Conservation (phyloP, 768 basidiomycete genomes). For the Boletus sp. region DNA sequence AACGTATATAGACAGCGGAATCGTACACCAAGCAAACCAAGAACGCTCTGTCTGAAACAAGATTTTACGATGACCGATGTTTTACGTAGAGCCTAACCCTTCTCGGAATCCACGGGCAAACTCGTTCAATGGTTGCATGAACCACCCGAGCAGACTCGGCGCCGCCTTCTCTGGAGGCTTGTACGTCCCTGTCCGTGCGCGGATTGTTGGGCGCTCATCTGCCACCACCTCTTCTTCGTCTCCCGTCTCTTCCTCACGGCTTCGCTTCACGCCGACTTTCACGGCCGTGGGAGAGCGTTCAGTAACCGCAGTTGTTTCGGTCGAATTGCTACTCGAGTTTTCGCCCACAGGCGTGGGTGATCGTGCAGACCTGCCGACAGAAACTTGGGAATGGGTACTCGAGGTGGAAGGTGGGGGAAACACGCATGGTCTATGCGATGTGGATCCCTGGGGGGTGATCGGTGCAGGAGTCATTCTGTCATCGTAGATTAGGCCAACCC, state of each 20-base stretch:
- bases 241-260: slow-evolving; percentile 43
- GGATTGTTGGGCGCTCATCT: slow-evolving; percentile 45
- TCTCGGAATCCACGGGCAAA: slow-evolving; percentile 69
- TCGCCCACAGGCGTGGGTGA: slow-evolving; percentile 9
- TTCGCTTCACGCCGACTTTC: slow-evolving; percentile 43
- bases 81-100: slow-evolving; percentile 39
- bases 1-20: slow-evolving; percentile 3
- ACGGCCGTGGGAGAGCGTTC: slow-evolving; percentile 16
- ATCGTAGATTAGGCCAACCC: slow-evolving; percentile 2
- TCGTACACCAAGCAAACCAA: slow-evolving; percentile 6
- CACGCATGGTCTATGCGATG: slow-evolving; percentile 12
- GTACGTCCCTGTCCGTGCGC: slow-evolving; percentile 50
- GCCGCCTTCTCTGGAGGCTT: slow-evolving; percentile 41
- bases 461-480: slow-evolving; percentile 18
- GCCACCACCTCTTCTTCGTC: slow-evolving; percentile 30
- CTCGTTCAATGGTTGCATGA: slow-evolving; percentile 58
- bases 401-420: slow-evolving; percentile 20
- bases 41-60: slow-evolving; percentile 1
- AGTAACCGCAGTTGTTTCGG: slow-evolving; percentile 38
- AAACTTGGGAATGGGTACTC: slow-evolving; percentile 11
- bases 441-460: slow-evolving; percentile 18
- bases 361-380: slow-evolving; percentile 12
- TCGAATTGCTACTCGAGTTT: slow-evolving; percentile 30
- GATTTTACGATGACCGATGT: not conserved
- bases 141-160: slow-evolving; percentile 53